Conservation (phyloP, 805 yeast species). For the Kuraishia floccosa region DNA sequence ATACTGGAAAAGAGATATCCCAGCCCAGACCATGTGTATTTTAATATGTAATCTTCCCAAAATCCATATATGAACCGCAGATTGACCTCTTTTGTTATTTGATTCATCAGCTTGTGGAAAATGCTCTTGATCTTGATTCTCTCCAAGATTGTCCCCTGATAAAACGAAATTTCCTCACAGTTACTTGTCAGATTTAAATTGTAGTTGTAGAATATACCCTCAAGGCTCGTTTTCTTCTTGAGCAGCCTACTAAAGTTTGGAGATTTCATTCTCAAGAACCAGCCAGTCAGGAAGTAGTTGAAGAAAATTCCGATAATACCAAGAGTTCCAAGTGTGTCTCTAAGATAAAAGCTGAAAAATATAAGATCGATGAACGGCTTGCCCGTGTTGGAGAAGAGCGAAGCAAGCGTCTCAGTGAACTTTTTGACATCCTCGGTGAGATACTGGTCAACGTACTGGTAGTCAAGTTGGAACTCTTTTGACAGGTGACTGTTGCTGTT, state of each 20-base stretch:
- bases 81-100: slow-evolving; percentile 22
- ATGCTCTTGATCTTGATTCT: slow-evolving; percentile 50
- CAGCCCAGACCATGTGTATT: slow-evolving; percentile 90
- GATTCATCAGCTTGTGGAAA: slow-evolving; percentile 38
- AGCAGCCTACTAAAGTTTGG: slow-evolving; percentile 80
- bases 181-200: slow-evolving; percentile 79
- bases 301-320: slow-evolving; percentile 75
- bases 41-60: slow-evolving; percentile 76
- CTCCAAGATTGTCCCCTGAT: slow-evolving; percentile 79
- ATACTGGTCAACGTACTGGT: slow-evolving; percentile 73
- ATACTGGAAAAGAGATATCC: slow-evolving; percentile 88
- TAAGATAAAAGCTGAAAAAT: slow-evolving; percentile 71
- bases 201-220: slow-evolving; percentile 82
- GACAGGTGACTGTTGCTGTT: slow-evolving; percentile 25
- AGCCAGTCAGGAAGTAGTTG: slow-evolving; percentile 75
- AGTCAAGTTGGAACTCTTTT: slow-evolving; percentile 19
- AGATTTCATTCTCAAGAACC: slow-evolving; percentile 56
- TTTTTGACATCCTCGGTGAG: slow-evolving; percentile 76
- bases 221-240: slow-evolving; percentile 62
- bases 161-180: slow-evolving; percentile 90
- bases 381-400: slow-evolving; percentile 80
- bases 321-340: slow-evolving; percentile 79
- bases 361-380: slow-evolving; percentile 83
- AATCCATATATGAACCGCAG: slow-evolving; percentile 63
- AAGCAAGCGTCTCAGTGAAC: slow-evolving; percentile 72